These are phyloP conservation scores for Melocanna baccifera DNA, from an alignment of 176 grass and related monocot genomes.

Conservation along the genomic window DNA sequence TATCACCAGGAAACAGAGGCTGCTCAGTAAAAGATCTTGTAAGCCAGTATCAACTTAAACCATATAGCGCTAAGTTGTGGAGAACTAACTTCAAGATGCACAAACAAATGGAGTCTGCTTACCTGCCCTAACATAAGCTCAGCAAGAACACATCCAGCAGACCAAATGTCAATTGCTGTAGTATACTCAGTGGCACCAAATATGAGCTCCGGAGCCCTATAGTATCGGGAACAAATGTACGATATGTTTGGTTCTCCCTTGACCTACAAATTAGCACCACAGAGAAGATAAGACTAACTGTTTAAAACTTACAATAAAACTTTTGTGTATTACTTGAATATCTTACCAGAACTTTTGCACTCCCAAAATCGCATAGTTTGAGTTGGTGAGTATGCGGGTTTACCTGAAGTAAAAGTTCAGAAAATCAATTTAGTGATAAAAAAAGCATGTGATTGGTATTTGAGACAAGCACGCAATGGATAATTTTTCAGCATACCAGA, in stretches of 20 bases:
- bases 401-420: slow-evolving; percentile 36
- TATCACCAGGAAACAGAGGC: slow-evolving; percentile 83
- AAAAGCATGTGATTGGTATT: neutral
- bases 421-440: neutral
- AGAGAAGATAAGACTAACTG: neutral
- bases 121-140: slow-evolving; percentile 83
- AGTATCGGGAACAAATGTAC: slow-evolving; percentile 80
- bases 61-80: neutral
- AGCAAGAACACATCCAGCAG: slow-evolving; percentile 84
- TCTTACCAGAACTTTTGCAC: slow-evolving; percentile 76
- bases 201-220: slow-evolving; percentile 81
- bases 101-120: neutral
- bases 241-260: slow-evolving; percentile 88
- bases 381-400: slow-evolving; percentile 81
- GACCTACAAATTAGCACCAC: slow-evolving; percentile 30
- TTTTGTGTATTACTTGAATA: neutral
- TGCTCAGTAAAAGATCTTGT: slow-evolving; percentile 30
- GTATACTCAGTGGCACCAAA: slow-evolving; percentile 84
- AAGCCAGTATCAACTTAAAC: neutral
- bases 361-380: slow-evolving; percentile 77
- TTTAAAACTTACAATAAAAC: neutral
- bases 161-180: slow-evolving; percentile 80
- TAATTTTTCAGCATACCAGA: slow-evolving; percentile 48
- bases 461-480: neutral
- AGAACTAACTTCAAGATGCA: neutral